phyloP scores from a whole-genome alignment of 129 eudicot species.

The carrot (Daucus carota) region DNA sequence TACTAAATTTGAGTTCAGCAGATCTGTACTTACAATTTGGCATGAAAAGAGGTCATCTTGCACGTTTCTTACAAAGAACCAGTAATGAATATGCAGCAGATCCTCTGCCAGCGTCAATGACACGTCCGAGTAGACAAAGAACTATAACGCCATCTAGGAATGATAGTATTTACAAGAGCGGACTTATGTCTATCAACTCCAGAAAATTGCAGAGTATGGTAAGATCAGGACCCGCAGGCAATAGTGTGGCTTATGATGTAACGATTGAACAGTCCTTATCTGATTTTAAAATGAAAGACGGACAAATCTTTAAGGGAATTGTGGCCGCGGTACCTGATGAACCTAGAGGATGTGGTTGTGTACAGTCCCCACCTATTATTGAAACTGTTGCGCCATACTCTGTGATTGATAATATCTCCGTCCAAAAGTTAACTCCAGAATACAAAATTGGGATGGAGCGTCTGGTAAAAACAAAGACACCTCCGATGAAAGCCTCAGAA shows the following conservation, averaged over 20 bases:
- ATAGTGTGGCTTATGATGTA: constrained; percentile 36
- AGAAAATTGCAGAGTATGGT: constrained; percentile 37
- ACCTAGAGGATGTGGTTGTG: constrained; percentile 70
- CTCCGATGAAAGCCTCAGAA: constrained; percentile 68
- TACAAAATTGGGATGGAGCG: constrained; percentile 67
- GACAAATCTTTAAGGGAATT: constrained; percentile 62
- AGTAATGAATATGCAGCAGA: constrained; percentile 36
- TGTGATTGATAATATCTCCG: constrained; percentile 50
- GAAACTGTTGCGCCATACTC: constrained; percentile 73
- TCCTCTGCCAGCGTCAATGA: constrained; percentile 41
- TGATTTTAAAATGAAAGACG: constrained; percentile 66
- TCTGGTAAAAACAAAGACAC: constrained; percentile 47
- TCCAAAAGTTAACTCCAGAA: constrained; percentile 76
- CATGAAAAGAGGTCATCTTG: constrained; percentile 83
- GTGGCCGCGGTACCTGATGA: constrained; percentile 70
- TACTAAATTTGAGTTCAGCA: constrained; percentile 37
- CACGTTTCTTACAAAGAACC: constrained; percentile 59
- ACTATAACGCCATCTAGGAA: constrained; percentile 37
- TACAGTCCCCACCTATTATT: constrained; percentile 52
- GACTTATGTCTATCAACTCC: constrained; percentile 30
- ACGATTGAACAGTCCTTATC: constrained; percentile 60
- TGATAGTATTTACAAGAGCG: constrained; percentile 30
- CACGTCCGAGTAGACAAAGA: constrained; percentile 36
- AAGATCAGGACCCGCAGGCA: constrained; percentile 21
- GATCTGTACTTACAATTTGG: constrained; percentile 55